Evolutionary conservation across 768 basidiomycete genomes (phyloP), one percentile per base, ranked within the genome.

Genomic region (Boletus reticulatus): DNA sequence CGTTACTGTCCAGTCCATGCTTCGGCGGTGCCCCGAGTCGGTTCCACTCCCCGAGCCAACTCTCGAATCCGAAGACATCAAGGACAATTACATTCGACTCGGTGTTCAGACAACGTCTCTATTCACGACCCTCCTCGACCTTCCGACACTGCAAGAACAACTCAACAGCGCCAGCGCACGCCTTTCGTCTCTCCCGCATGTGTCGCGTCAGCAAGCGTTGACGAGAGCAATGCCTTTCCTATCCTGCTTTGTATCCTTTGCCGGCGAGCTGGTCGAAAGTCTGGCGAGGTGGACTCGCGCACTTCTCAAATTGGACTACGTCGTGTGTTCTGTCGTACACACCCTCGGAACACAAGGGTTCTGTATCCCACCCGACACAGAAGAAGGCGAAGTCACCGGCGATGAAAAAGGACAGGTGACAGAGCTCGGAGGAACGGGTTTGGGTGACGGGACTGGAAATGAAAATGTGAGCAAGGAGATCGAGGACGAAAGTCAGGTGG

Each of bases 401-500:
- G 83, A 78, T 19, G 75, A 78, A 16, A 60, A 59, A 2, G 67
- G 67, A 9, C 59, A 67, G 3, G 70, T 75, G 10, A 76, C 78
- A n/a, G 73, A 75, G 22, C 77, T 78, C 7, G 90, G 80, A 36
- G 96, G 96, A 6, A 83, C 89, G 4, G 97, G 97, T 4, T 74
- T 99, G 49, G 97, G 97, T 3, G 85, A 90, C 61, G 97, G 97
- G 2, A 76, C 81, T 3, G 97, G 97, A 0, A 76, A 78, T 31
- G 83, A 96, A 68, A 89, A 98, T 64, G 88, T 94, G 53, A 94
- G 91, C 77, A 88, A 94, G 64, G 91, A 98, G 67, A 94, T 98
- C 50, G 87, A 95, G 66, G 94, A 98, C 53, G 94, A 98, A 73
- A 89, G 90, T 64, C 96, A 99, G 64, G 90, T 98, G 8, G 97